Evolutionary conservation across 2,329 filamentous ascomycete genomes (phyloP).

Genomic region (Pseudocercospora vitis): DNA sequence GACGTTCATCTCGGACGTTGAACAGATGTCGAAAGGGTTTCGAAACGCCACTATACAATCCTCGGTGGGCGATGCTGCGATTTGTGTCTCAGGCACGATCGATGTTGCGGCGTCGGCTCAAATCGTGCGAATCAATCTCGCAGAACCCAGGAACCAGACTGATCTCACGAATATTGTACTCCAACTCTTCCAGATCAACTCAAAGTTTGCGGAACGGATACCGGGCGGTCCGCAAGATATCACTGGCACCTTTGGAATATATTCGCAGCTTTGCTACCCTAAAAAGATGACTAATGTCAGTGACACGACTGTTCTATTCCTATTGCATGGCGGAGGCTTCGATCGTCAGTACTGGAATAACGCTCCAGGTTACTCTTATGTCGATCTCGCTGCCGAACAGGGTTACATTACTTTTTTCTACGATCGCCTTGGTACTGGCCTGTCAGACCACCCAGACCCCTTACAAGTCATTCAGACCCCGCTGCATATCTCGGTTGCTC

Average conservation of each 20-base stretch:
- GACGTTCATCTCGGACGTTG: no score
- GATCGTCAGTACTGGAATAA: slow-evolving; percentile 39
- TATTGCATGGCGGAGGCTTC: slow-evolving; percentile 44
- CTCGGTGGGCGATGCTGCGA: background rate
- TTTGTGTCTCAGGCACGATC: background rate
- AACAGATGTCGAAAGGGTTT: background rate
- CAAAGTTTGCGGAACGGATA: background rate
- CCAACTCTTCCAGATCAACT: background rate
- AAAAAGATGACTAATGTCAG: background rate
- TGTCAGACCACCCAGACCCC: slow-evolving; percentile 42
- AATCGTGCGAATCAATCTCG: background rate
- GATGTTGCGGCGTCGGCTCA: background rate
- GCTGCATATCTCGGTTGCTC: slow-evolving; percentile 40
- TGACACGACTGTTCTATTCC: slow-evolving; percentile 36
- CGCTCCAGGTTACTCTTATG: slow-evolving; percentile 41
- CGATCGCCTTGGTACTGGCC: slow-evolving; percentile 43
- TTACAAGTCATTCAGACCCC: slow-evolving; percentile 40
- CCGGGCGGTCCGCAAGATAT: background rate
- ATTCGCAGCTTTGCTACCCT: background rate
- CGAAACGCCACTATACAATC: background rate
- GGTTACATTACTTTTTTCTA: slow-evolving; percentile 44
- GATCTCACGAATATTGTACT: background rate
- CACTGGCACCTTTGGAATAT: background rate
- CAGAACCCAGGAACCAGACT: background rate
- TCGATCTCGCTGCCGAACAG: slow-evolving; percentile 40